These are phyloP conservation scores for Lyophyllum decastes DNA, from an alignment of 768 basidiomycete species.

Conservation along the genomic window DNA sequence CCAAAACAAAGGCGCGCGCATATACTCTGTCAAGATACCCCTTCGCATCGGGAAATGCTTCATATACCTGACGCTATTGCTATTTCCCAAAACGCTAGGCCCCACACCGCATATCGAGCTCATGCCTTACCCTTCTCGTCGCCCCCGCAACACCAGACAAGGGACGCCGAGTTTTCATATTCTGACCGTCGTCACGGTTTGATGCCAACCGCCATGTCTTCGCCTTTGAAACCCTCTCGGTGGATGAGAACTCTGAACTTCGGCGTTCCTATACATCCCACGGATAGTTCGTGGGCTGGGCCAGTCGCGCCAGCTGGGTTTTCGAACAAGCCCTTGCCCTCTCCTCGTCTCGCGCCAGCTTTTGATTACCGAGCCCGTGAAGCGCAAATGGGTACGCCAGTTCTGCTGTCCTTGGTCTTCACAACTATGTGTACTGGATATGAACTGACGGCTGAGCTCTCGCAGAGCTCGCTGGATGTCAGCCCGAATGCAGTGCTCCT, in stretches of 20 bases:
- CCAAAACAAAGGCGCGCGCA: neutral
- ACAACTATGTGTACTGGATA: neutral
- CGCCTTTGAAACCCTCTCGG: neutral
- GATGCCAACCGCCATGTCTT: neutral
- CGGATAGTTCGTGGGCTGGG: neutral
- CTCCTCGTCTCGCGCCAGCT: neutral
- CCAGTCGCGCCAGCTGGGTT: neutral
- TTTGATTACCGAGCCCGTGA: neutral
- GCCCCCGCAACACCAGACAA: neutral
- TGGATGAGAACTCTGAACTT: neutral
- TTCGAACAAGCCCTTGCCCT: neutral
- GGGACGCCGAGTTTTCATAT: neutral
- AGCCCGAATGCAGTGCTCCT: neutral
- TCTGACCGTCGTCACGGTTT: neutral
- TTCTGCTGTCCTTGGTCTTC: neutral
- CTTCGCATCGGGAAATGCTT: neutral
- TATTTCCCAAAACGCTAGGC: too few relatives aligned
- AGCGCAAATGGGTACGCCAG: neutral
- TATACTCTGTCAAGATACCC: neutral
- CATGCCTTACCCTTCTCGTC: constrained; percentile 4
- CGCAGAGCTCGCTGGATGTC: neutral
- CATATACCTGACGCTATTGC: neutral
- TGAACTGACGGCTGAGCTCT: neutral
- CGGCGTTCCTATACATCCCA: neutral
- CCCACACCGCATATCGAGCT: neutral